Base-by-base conservation (phyloP, 2,329 filamentous ascomycete genomes). In the Arthrobotrys megalospora region DNA sequence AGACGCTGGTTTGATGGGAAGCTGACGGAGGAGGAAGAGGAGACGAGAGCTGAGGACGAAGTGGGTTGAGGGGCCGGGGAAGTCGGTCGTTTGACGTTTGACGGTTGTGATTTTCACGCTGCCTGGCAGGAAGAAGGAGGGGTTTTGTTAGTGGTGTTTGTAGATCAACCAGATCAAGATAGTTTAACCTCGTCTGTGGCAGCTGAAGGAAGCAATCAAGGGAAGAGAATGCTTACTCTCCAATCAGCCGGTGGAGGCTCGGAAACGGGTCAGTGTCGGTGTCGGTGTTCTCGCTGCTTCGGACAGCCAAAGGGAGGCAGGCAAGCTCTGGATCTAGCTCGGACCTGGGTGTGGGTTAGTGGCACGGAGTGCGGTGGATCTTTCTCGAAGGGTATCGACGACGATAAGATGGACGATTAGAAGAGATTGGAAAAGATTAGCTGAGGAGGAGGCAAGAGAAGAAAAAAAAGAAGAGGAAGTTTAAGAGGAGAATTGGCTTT, bases 141-240 rank as follows among this genome's bases (percentile, higher is more conserved):
- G 55, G 55, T 14, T 60, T 43, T 14, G 55, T 58, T 38, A 58
- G 52, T 14, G 52, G 34, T 63, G 55, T 63, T 60, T 69, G 38
- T 12, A 21, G 12, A 53, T 34, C 21, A 12, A 34, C 53, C n/a
- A 60, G 36, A 43, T 14, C 16, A 12, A 19, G n/a, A 48, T 11
- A 28, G 5, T 28, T 28, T 28, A 38, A 38, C 36, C 36, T 38
- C 12, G 36, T 38, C 36, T 38, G 36, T 6, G 8, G 2, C 36
- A 10, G 8, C 1, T 1, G 36, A 14, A 38, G 12, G 6, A 14
- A n/a, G n/a, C n/a, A n/a, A n/a, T n/a, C n/a, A n/a, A n/a, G n/a
- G n/a, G 36, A 38, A 38, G 36, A n/a, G 24, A 28, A 38, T 38
- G 36, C 50, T 34, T 68, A 58, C 64, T 68, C 48, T 63, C 48